Base-by-base conservation (phyloP, 1,139 yeast species). In the Magnusiomyces suaveolens region DNA sequence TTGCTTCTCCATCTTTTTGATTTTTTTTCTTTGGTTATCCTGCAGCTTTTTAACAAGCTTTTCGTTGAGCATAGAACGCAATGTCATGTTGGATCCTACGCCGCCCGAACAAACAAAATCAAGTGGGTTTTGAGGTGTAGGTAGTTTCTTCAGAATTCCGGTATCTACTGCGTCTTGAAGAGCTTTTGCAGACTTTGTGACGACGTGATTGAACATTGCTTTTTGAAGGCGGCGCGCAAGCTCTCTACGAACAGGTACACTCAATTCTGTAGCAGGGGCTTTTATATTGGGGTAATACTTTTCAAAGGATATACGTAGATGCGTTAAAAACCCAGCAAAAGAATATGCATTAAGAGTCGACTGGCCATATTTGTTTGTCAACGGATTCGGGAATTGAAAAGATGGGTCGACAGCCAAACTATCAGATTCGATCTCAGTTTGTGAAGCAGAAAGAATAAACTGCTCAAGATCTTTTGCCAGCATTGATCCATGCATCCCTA, bases 71-170 rank as follows among this genome's bases (percentile, higher is more conserved):
- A 77, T 75, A 4, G 65, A 57, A 51, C 97, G 72, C 21, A 92
- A 73, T 23, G 74, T 69, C 51, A 65, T 58, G 64, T 89, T 92
- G 1, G 96, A 83, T 0, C 94, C 95, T 0, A 92, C 97, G 3
- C 98, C 98, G 6, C 98, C 98, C 0, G 97, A 85, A 57, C 90
- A 81, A 1, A 92, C 86, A 61, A 90, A 77, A 59, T 81, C 80
- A 25, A 70, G 66, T 3, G 81, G 79, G 1, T 59, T 58, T 26
- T 81, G 69, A 56, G 73, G 10, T 1, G 52, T 39, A 6, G 51
- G 41, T 12, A 2, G 2, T 1, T 14, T 43, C 38, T 21, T n/a
- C 20, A 50, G 46, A 8, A 39, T 38, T 12, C 51, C 54, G 14
- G 51, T 47, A 2, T 47, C 55, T 12, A 54, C 36, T 14, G 52